These are phyloP conservation scores for Cordyceps cateniannulata DNA, from an alignment of 2,329 filamentous ascomycete genomes.

Conservation along the genomic window DNA sequence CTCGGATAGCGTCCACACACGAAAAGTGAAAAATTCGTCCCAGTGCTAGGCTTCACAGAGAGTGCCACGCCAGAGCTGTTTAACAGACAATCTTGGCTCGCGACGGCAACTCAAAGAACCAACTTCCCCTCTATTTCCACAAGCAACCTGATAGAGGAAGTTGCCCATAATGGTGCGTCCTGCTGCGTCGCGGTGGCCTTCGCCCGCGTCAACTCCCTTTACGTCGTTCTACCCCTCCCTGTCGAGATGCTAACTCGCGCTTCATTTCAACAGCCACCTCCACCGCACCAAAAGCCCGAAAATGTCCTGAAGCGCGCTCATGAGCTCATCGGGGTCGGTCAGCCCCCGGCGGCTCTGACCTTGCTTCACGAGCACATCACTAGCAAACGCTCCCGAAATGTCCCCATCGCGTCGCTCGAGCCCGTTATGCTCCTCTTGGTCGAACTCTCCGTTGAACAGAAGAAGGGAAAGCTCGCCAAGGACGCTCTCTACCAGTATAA, in stretches of 20 bases:
- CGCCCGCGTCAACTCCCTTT: background rate
- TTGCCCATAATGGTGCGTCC: slow-evolving; percentile 46
- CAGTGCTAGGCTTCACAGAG: slow-evolving; percentile 31
- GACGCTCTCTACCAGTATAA: slow-evolving; percentile 99
- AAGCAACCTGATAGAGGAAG: slow-evolving; percentile 38
- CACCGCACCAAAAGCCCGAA: slow-evolving; percentile 95
- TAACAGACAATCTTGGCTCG: slow-evolving; percentile 30
- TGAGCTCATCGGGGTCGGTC: slow-evolving; percentile 96
- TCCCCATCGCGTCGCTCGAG: slow-evolving; percentile 90
- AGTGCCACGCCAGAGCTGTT: slow-evolving; percentile 33
- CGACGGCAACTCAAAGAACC: slow-evolving; percentile 31
- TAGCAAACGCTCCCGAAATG: slow-evolving; percentile 95
- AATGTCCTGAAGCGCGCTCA: slow-evolving; percentile 98
- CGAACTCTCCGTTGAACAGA: slow-evolving; percentile 91
- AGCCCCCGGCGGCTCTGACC: slow-evolving; percentile 84
- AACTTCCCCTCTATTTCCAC: slow-evolving; percentile 30
- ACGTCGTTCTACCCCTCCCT: slow-evolving; percentile 22
- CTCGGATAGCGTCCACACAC: slow-evolving; percentile 40
- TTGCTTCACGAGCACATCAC: slow-evolving; percentile 99
- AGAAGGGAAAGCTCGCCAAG: slow-evolving; percentile 97
- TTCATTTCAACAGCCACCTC: slow-evolving; percentile 63
- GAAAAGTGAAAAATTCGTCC: slow-evolving; percentile 39
- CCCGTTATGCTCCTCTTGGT: slow-evolving; percentile 98
- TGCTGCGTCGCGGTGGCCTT: slow-evolving; percentile 4
- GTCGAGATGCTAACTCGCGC: slow-evolving; percentile 22